A percentile compares a stretch with the other conserved stretches of the same genome.
phyloP scores from a whole-genome alignment of 2,329 filamentous ascomycete species.

The Lasiodiplodia sp. region DNA sequence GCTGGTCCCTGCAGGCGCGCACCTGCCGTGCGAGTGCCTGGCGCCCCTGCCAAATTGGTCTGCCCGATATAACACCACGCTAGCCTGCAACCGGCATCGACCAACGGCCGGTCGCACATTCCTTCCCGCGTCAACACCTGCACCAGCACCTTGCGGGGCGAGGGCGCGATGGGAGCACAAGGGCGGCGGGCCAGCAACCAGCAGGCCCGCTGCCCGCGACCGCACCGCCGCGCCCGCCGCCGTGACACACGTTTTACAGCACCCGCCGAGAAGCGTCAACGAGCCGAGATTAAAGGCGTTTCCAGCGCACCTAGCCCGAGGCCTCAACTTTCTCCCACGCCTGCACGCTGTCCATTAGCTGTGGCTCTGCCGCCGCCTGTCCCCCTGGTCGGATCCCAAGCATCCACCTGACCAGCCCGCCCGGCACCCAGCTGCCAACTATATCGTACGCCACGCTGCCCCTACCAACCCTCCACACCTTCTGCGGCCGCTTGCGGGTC shows the following conservation, averaged over 20 bases:
- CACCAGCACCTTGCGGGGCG: background rate
- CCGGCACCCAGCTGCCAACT: slow-evolving; percentile 81
- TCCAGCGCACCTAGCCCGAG: slow-evolving; percentile 22
- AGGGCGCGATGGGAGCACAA: background rate
- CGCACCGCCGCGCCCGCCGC: background rate
- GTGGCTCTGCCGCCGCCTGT: slow-evolving; percentile 41
- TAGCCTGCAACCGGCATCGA: slow-evolving; percentile 16
- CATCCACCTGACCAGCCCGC: slow-evolving; percentile 87
- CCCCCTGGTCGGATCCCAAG: slow-evolving; percentile 72
- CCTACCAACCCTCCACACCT: slow-evolving; percentile 79
- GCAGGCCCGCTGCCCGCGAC: background rate
- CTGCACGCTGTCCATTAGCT: slow-evolving; percentile 54
- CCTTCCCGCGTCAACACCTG: slow-evolving; percentile 16
- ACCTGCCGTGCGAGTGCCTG: slow-evolving; percentile 23
- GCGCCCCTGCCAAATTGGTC: slow-evolving; percentile 18
- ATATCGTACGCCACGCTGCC: slow-evolving; percentile 86
- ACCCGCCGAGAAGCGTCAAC: slow-evolving; percentile 7
- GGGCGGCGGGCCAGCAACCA: background rate
- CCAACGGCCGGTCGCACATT: slow-evolving; percentile 28
- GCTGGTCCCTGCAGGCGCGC: slow-evolving; percentile 22
- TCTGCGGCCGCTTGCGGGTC: slow-evolving; percentile 65
- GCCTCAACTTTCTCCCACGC: slow-evolving; percentile 55
- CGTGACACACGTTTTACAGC: slow-evolving; percentile 20
- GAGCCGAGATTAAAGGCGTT: slow-evolving; percentile 29
- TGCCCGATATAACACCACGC: slow-evolving; percentile 26